Conservation (phyloP, 2,329 filamentous ascomycete species). For the Fusarium bulbicola region DNA sequence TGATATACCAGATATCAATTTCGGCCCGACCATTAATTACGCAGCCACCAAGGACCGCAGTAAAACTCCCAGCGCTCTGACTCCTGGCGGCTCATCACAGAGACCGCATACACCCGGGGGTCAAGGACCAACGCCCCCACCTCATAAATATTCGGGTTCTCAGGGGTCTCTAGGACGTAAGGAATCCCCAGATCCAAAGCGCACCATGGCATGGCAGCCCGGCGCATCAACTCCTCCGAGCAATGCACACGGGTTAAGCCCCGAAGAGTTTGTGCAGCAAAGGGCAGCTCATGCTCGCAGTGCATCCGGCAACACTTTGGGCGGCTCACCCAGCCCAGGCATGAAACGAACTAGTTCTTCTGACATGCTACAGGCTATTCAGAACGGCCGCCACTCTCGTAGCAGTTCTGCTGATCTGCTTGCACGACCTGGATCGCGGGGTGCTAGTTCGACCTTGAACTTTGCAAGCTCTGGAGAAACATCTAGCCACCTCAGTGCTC, state of each 20-base stretch:
- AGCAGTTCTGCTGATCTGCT: conserved; percentile 59
- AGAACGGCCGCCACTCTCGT: conserved; percentile 48
- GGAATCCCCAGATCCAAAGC: conserved; percentile 63
- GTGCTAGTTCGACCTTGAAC: conserved; percentile 61
- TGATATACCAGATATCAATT: conserved; percentile 80
- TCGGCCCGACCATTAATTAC: conserved; percentile 84
- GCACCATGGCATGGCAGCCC: conserved; percentile 83
- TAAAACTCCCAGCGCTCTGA: conserved; percentile 41
- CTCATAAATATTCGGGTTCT: conserved; percentile 35
- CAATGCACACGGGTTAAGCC: conserved; percentile 66
- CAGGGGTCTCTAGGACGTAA: conserved; percentile 54
- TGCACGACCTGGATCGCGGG: conserved; percentile 66
- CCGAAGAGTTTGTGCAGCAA: conserved; percentile 87
- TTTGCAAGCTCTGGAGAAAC: conserved; percentile 53
- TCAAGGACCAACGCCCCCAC: conserved; percentile 36
- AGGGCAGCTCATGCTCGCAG: conserved; percentile 72
- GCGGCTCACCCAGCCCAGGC: conserved; percentile 42
- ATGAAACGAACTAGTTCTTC: conserved; percentile 53
- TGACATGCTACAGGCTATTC: conserved; percentile 45
- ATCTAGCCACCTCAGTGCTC: conserved; percentile 75
- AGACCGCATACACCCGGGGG: conserved; percentile 48
- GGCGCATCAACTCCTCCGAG: conserved; percentile 63
- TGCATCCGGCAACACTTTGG: conserved; percentile 60
- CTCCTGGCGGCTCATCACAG: conserved; percentile 24
- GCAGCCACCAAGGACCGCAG: conserved; percentile 47